phyloP scores from a whole-genome alignment of 768 basidiomycete genomes.

The Coprinopsis cinerea region DNA sequence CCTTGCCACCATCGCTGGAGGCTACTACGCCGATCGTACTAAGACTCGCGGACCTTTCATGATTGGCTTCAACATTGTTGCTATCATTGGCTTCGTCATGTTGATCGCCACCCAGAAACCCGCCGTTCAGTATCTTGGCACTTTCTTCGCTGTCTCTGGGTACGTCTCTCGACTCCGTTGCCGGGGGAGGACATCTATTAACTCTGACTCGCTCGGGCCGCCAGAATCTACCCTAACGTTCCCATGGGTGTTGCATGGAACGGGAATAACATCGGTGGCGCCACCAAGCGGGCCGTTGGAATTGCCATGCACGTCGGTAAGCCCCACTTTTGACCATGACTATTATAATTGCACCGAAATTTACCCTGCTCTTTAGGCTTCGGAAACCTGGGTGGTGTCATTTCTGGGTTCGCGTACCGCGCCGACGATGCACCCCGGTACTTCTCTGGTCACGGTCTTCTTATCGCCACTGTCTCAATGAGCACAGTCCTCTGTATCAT shows the following conservation, averaged over 20 bases:
- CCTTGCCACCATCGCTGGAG: conserved; percentile 20
- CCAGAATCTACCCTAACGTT: conserved; percentile 27
- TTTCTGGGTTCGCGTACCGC: conserved; percentile 25
- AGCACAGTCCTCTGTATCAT: conserved; percentile 18
- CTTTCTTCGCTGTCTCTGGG: conserved; percentile 27
- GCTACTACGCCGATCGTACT: conserved; percentile 20
- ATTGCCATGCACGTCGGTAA: conserved; percentile 29
- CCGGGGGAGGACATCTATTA: neutral
- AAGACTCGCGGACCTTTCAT: conserved; percentile 22
- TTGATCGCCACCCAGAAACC: conserved; percentile 22
- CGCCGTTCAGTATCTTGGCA: conserved; percentile 24
- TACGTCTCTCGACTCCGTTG: conserved; percentile 11
- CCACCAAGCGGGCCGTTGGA: conserved; percentile 28
- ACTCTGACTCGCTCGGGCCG: neutral
- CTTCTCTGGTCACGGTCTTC: conserved; percentile 26
- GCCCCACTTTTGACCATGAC: conserved; percentile 1
- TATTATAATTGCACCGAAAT: neutral
- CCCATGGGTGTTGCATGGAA: conserved; percentile 29
- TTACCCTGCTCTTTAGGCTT: conserved; percentile 17
- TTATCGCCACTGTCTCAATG: conserved; percentile 25
- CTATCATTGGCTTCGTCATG: conserved; percentile 22
- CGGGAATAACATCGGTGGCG: conserved; percentile 28
- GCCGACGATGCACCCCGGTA: conserved; percentile 23
- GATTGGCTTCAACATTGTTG: conserved; percentile 23
- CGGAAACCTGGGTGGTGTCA: conserved; percentile 27